phyloP scores from a whole-genome alignment of 2,329 filamentous ascomycete genomes.

The Chrysoporthe deuterocubensis region DNA sequence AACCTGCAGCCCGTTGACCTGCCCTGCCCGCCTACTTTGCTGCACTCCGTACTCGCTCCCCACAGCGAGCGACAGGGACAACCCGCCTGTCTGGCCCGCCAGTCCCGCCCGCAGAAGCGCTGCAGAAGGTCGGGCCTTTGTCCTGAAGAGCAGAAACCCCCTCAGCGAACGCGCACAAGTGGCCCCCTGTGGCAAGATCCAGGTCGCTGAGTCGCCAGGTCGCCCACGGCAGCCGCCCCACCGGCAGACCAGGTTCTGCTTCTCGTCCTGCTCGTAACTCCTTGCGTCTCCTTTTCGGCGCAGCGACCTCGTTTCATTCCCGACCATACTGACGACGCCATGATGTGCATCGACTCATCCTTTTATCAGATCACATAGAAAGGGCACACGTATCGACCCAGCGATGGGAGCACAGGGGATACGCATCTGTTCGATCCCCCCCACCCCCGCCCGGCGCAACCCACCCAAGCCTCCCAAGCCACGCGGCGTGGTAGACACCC shows the following conservation, averaged over 20 bases:
- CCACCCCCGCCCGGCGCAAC: too few relatives aligned
- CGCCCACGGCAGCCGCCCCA: slow-evolving; percentile 3
- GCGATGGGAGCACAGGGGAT: background rate
- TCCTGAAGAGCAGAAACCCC: slow-evolving; percentile 1
- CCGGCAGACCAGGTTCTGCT: slow-evolving; percentile 1
- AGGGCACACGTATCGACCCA: background rate
- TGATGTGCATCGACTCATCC: background rate
- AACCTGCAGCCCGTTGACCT: background rate
- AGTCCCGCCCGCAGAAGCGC: background rate
- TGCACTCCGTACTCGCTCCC: too few relatives aligned
- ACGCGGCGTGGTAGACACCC: background rate
- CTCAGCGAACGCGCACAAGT: background rate
- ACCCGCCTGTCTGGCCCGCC: background rate
- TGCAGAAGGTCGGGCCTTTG: slow-evolving; percentile 9
- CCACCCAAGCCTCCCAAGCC: background rate
- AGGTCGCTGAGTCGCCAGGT: slow-evolving; percentile 7
- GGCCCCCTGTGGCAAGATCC: background rate
- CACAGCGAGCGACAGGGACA: background rate
- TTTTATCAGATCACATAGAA: background rate
- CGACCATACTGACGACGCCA: slow-evolving; percentile 2
- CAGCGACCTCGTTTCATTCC: slow-evolving; percentile 1
- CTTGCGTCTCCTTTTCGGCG: slow-evolving; percentile 13
- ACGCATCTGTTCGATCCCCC: background rate
- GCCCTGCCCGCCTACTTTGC: too few relatives aligned
- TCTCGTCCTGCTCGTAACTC: background rate